Conservation (phyloP, 345 rosid genomes). For the Murraya paniculata region DNA sequence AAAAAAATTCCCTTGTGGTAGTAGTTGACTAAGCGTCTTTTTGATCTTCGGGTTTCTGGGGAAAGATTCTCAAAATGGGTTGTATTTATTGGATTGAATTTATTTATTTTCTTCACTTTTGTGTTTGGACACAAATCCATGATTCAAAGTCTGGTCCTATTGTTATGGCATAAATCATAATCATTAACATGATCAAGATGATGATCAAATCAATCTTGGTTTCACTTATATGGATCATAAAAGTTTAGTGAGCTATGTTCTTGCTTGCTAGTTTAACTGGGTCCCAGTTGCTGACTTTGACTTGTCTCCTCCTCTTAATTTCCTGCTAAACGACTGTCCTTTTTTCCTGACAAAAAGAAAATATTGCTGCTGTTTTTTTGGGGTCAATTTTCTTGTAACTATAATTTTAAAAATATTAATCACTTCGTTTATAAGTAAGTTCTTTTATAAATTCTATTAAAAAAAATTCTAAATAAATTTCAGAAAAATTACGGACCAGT, state of each 20-base stretch:
- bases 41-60: constrained; percentile 20
- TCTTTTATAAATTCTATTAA: too few species aligned
- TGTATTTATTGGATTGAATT: background rate
- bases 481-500: too few species aligned
- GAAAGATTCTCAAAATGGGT: background rate
- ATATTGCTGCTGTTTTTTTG: background rate
- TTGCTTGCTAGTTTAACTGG: constrained; percentile 17
- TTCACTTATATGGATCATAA: background rate
- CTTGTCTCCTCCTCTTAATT: constrained; percentile 3
- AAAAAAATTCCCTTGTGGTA: background rate
- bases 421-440: too few species aligned
- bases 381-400: background rate
- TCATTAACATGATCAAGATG: background rate
- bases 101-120: background rate
- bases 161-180: constrained; percentile 4
- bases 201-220: background rate
- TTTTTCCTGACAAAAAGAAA: background rate
- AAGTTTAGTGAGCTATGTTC: constrained; percentile 7
- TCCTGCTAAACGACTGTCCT: background rate
- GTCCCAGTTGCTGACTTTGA: constrained; percentile 20
- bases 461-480: too few species aligned
- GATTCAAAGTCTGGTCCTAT: constrained; percentile 9
- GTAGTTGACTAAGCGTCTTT: background rate
- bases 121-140: constrained; percentile 10
- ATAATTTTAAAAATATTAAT: background rate